phyloP scores from a whole-genome alignment of 2,329 filamentous ascomycete genomes.

The Geosmithia putterillii region DNA sequence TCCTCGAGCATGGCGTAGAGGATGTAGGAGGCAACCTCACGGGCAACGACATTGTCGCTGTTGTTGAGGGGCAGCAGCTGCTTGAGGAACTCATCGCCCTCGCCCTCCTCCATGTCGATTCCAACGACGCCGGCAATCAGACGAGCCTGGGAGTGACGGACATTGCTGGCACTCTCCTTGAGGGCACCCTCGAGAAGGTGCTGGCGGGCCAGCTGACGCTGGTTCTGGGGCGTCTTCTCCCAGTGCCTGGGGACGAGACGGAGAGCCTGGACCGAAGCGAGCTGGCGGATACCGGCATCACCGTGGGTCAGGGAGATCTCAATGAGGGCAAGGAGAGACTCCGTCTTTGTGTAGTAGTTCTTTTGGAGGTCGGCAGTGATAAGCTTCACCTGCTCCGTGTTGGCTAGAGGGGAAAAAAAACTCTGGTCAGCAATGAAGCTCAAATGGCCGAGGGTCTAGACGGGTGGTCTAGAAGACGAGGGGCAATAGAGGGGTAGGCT shows the following conservation, averaged over 20 bases:
- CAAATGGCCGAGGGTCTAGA: conserved; percentile 1
- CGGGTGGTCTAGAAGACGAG: background rate
- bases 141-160: conserved; percentile 77
- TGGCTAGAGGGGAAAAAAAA: conserved; percentile 44
- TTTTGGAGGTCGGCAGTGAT: conserved; percentile 86
- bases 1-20: conserved; percentile 86
- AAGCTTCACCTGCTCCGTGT: conserved; percentile 80
- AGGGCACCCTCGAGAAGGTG: conserved; percentile 76
- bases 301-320: conserved; percentile 77
- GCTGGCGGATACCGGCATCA: conserved; percentile 63
- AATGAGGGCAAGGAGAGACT: conserved; percentile 74
- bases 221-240: conserved; percentile 56
- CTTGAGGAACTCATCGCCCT: conserved; percentile 73
- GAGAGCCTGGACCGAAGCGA: conserved; percentile 81
- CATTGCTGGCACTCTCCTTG: conserved; percentile 62
- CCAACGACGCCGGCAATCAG: conserved; percentile 80
- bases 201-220: conserved; percentile 71
- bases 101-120: conserved; percentile 60
- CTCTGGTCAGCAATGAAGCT: background rate
- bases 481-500: conserved; percentile 2
- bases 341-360: conserved; percentile 79
- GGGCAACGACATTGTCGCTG: conserved; percentile 62
- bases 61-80: conserved; percentile 69
- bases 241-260: conserved; percentile 80
- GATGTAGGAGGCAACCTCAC: conserved; percentile 87